These are phyloP conservation scores for Blastobotrys muscicola DNA, from an alignment of 805 yeast species.

Conservation along the genomic window DNA sequence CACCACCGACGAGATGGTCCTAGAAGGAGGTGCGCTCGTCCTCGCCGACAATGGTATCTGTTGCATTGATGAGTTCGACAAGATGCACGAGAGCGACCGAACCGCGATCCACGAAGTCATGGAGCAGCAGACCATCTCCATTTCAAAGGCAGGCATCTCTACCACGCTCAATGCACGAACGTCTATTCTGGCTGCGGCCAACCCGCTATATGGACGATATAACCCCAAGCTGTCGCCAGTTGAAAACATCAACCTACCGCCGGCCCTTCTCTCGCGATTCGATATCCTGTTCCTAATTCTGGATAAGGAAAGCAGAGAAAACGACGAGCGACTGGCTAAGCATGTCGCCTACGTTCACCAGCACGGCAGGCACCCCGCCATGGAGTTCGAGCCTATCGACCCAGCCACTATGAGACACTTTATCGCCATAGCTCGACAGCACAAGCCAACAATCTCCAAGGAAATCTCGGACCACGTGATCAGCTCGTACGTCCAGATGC, in stretches of 20 bases:
- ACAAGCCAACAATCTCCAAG: constrained; percentile 74
- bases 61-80: constrained; percentile 98
- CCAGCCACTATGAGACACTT: constrained; percentile 77
- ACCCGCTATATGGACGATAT: constrained; percentile 91
- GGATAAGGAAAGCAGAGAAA: constrained; percentile 72
- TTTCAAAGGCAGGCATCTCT: constrained; percentile 95
- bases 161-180: constrained; percentile 94
- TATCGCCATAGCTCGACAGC: constrained; percentile 74
- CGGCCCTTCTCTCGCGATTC: constrained; percentile 90
- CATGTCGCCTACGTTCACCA: constrained; percentile 96
- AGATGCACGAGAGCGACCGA: constrained; percentile 94
- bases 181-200: constrained; percentile 96
- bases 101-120: constrained; percentile 98
- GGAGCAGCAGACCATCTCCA: constrained; percentile 98
- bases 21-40: constrained; percentile 97
- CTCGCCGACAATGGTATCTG: constrained; percentile 96
- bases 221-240: constrained; percentile 84
- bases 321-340: constrained; percentile 77
- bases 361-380: constrained; percentile 74
- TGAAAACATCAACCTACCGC: constrained; percentile 93
- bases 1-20: constrained; percentile 95
- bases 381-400: constrained; percentile 66
- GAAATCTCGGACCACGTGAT: constrained; percentile 83
- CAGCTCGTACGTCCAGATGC: constrained; percentile 75
- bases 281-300: constrained; percentile 80